phyloP scores from a whole-genome alignment of 352 stramenopile genomes.

The Thalassiosira livingstoniorum region DNA sequence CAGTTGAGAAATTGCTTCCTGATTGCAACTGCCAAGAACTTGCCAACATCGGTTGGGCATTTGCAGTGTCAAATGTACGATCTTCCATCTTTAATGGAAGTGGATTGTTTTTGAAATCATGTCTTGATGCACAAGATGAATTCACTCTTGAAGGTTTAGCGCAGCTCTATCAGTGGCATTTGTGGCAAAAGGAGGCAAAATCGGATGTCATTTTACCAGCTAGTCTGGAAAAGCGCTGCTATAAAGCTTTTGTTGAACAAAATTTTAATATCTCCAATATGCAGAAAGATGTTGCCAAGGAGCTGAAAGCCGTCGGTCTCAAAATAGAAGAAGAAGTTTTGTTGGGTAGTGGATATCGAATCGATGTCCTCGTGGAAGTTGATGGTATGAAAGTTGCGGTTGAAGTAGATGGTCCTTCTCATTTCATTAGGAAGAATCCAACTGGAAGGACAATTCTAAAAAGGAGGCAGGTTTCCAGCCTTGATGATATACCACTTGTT shows the following conservation, averaged over 20 bases:
- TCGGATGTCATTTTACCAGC: slow-evolving; percentile 8
- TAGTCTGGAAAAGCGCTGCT: slow-evolving; percentile 23
- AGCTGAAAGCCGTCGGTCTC: slow-evolving; percentile 12
- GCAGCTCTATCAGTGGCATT: slow-evolving; percentile 47
- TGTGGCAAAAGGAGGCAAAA: slow-evolving; percentile 38
- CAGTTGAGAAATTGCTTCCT: not conserved
- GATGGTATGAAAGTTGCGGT: slow-evolving; percentile 26
- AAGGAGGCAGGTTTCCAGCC: slow-evolving; percentile 14
- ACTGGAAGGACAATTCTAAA: slow-evolving; percentile 37
- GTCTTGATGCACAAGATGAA: not conserved
- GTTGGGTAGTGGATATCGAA: slow-evolving; percentile 13
- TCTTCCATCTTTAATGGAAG: slow-evolving; percentile 10
- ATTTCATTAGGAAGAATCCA: slow-evolving; percentile 28
- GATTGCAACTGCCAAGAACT: slow-evolving; percentile 23
- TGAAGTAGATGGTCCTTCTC: slow-evolving; percentile 41
- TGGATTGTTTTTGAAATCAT: not conserved
- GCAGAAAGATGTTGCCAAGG: slow-evolving; percentile 23
- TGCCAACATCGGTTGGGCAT: slow-evolving; percentile 43
- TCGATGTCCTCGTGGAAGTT: slow-evolving; percentile 33
- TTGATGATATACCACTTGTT: slow-evolving; percentile 30
- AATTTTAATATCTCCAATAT: slow-evolving; percentile 8
- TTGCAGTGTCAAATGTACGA: slow-evolving; percentile 9
- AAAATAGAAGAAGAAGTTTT: slow-evolving; percentile 27
- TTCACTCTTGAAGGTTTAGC: not conserved
- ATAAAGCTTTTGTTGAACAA: slow-evolving; percentile 17